Evolutionary conservation across 352 stramenopile genomes (phyloP), one percentile per base, ranked within the genome.

Genomic region (Phytophthora pini): DNA sequence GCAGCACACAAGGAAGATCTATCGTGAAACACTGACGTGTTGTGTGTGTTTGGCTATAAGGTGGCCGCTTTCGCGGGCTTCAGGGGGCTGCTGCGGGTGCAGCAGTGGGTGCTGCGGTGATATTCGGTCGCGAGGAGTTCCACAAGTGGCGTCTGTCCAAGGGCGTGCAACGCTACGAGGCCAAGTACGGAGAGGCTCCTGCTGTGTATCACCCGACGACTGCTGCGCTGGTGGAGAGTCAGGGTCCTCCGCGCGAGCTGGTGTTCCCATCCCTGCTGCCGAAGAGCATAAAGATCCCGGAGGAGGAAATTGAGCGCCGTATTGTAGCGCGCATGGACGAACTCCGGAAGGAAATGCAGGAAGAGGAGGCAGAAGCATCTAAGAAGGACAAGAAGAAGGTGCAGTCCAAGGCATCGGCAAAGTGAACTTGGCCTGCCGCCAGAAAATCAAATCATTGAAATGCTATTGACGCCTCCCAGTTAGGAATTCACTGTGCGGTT

Each of bases 281-380:
- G 1, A 70, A 77, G 31, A 88, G 79, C 44, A 61, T 84, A 41
- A 92, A 94, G 53, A 77, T 90, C 47, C 74, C 77, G 1, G 84
- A 94, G 0, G 84, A 93, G 10, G 88, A 95, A 62, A 77, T 95
- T 32, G 86, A 95, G 67, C 77, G 76, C 12, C 88, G 88, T 51
- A 83, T 95, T 31, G 61, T 91, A 43, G 75, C 69, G n/a, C 86
- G 88, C 32, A 74, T 95, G 56, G 71, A 88, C 8, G 84, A 94
- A 51, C 61, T 95, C 11, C 77, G 82, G 12, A 64, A 74, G 29
- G 74, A 79, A 51, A 48, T 67, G 58, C 41, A 68, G 52, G 61
- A 69, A 63, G 43, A 75, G 36, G 56, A 74, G 53, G 43, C 48
- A 60, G 36, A 32, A 36, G 46, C 63, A 40, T 20, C 44, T 27